Evolutionary conservation across 495 filamentous ascomycete species (phyloP).

Genomic region (Talaromyces proteolyticus): DNA sequence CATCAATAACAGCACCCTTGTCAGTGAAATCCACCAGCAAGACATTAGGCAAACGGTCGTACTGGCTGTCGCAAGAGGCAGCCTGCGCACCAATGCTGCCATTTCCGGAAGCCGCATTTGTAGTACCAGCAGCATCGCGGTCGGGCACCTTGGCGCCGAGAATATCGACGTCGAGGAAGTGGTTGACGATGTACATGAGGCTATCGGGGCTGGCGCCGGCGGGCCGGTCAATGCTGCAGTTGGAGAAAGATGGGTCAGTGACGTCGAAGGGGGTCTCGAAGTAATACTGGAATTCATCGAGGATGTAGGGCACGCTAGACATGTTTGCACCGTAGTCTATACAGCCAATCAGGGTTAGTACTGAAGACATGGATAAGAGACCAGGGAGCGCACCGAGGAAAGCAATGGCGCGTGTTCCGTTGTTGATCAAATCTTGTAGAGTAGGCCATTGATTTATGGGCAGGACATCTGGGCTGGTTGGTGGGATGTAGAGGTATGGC

Average conservation of each 20-base stretch:
- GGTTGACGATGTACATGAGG: conserved; percentile 53
- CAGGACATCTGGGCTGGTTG: conserved; percentile 16
- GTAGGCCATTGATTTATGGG: conserved; percentile 55
- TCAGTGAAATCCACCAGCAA: conserved; percentile 66
- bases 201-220: conserved; percentile 31
- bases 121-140: conserved; percentile 40
- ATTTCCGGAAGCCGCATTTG: conserved; percentile 46
- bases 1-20: conserved; percentile 49
- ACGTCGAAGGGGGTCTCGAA: conserved; percentile 68
- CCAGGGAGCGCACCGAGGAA: too few relatives aligned
- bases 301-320: conserved; percentile 51
- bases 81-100: conserved; percentile 57
- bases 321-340: conserved; percentile 45
- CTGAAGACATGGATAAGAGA: too few relatives aligned
- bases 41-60: conserved; percentile 51
- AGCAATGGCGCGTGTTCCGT: conserved; percentile 54
- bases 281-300: conserved; percentile 62
- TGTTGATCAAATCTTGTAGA: conserved; percentile 51
- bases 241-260: conserved; percentile 35
- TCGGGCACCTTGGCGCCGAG: conserved; percentile 51
- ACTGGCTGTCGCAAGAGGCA: conserved; percentile 43
- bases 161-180: conserved; percentile 37
- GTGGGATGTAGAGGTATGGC: conserved; percentile 52
- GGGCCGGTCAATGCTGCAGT: conserved; percentile 62
- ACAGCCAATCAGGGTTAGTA: too few relatives aligned